Conservation (phyloP, 305 asterid genomes). For the Fraxinus floribunda region DNA sequence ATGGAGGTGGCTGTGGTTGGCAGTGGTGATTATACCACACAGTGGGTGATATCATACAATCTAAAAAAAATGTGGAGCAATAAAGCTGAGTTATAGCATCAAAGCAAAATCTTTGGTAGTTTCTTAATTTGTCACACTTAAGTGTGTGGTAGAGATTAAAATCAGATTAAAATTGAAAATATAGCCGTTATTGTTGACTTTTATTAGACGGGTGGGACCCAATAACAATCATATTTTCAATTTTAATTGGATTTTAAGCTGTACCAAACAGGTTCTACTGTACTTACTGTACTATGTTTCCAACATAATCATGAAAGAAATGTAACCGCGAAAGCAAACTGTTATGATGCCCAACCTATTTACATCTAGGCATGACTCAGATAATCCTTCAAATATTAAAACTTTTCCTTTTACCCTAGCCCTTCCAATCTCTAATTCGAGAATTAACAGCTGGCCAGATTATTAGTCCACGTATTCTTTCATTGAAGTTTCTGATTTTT, state of each 20-base stretch:
- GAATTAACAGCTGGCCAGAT: neutral
- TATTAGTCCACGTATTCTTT: neutral
- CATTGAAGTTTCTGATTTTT: neutral
- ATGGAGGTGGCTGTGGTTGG: neutral
- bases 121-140: neutral
- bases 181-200: too few relatives aligned
- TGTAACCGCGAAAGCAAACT: neutral
- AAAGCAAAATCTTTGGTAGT: neutral
- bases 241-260: too few relatives aligned
- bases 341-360: neutral
- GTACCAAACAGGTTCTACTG: too few relatives aligned
- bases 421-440: neutral
- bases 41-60: neutral
- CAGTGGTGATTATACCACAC: neutral
- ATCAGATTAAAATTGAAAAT: too few relatives aligned
- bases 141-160: too few relatives aligned
- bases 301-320: neutral
- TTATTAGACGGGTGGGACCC: too few relatives aligned
- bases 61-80: neutral
- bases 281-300: neutral
- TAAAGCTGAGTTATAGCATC: neutral
- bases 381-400: neutral
- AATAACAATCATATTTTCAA: too few relatives aligned
- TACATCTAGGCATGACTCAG: neutral
- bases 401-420: neutral